phyloP scores from a whole-genome alignment of 2,329 filamentous ascomycete genomes.

The Aspergillus tubingensis region DNA sequence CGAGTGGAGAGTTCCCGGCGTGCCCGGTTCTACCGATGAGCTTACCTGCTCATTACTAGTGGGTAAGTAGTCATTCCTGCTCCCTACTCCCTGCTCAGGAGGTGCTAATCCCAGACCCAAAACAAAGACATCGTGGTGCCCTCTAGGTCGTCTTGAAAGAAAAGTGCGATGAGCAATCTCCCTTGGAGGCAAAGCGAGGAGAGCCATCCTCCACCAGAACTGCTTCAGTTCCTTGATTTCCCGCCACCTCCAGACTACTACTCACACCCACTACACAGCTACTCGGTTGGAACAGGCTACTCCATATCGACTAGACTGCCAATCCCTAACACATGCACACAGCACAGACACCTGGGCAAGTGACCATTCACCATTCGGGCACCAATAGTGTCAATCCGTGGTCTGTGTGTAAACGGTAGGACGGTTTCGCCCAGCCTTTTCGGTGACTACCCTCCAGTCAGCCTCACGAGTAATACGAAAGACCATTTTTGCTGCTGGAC shows the following conservation, averaged over 20 bases:
- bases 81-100: neutral
- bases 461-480: slow-evolving; percentile 1
- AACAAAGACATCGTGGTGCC: neutral
- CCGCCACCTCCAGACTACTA: neutral
- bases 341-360: neutral
- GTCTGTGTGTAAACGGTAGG: neutral
- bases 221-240: neutral
- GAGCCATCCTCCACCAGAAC: too few species aligned
- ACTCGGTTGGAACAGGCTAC: neutral
- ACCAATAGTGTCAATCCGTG: neutral
- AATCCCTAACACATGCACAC: neutral
- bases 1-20: neutral
- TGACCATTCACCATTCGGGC: neutral
- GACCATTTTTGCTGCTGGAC: neutral
- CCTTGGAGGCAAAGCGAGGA: neutral
- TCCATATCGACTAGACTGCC: neutral
- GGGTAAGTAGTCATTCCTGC: neutral
- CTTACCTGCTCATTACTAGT: neutral
- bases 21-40: too few species aligned
- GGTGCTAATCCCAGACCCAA: neutral
- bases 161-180: neutral
- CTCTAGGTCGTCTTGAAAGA: neutral
- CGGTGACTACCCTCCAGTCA: neutral
- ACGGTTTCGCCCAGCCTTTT: neutral
- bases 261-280: too few species aligned